Evolutionary conservation across 805 yeast genomes (phyloP), one percentile per base, ranked within the genome.

Genomic region (Vanderwaltozyma polyspora): DNA sequence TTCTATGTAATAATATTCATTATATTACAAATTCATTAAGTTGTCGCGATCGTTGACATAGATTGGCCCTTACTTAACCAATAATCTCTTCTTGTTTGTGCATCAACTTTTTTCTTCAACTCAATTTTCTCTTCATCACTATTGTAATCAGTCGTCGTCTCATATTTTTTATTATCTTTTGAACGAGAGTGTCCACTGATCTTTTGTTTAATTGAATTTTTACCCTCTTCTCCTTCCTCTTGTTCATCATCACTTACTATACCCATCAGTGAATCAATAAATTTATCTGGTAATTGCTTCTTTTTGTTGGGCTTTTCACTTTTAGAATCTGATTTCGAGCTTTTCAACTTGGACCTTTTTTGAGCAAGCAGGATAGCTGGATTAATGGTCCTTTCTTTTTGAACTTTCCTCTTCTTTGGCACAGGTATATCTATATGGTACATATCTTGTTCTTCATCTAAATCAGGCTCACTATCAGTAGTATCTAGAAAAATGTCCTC

Each of bases 31-130:
- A 31, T 8, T 28, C 14, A 30, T 22, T 27, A 30, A 15, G 28
- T 23, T 8, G 6, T 25, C 6, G 13, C 19, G 5, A 28, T 12
- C 4, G 31, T 23, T 4, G 42, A 31, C 23, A 48, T 38, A n/a
- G 45, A 39, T 25, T 47, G 48, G 12, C 59, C 59, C 39, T 56
- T 56, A 19, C 56, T 52, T 21, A 53, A 39, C 61, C 61, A 56
- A 38, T 55, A 56, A 28, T 55, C 55, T 19, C 61, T 37, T 35
- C 48, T 45, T 1, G 61, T 55, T 31, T 51, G 59, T 1, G 59
- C 55, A 34, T 55, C 55, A 3, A 55, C 60, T 1, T 52, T 46
- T 7, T 33, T 26, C 28, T 38, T 48, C 23, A n/a, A 22, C 22
- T 14, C n/a, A 16, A 10, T 9, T 5, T 19, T 9, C 6, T 15